Evolutionary conservation across 345 rosid genomes (phyloP).

Genomic region (Syzygium jambos): DNA sequence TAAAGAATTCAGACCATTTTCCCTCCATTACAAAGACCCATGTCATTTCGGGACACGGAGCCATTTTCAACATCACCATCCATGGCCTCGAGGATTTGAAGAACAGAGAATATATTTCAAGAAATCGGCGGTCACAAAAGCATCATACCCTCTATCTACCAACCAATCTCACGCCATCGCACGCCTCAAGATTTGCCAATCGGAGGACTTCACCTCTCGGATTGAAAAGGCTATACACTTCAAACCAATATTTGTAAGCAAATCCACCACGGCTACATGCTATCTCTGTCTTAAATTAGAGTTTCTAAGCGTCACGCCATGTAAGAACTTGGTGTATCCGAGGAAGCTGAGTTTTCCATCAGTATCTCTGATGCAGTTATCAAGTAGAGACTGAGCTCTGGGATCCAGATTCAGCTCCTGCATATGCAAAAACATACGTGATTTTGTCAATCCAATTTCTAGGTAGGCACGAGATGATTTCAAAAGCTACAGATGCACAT

Average conservation of each 20-base stretch:
- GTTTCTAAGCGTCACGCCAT: constrained; percentile 60
- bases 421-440: neutral
- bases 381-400: constrained; percentile 60
- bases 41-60: neutral
- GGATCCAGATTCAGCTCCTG: constrained; percentile 84
- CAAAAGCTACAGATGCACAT: neutral
- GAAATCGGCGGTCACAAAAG: neutral
- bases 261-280: neutral
- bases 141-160: neutral
- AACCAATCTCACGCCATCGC: neutral
- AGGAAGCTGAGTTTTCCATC: constrained; percentile 84
- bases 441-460: neutral
- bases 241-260: neutral
- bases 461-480: neutral
- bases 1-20: neutral
- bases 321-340: constrained; percentile 71
- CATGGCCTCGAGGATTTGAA: neutral
- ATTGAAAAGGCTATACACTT: neutral
- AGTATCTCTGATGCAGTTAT: constrained; percentile 69
- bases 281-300: constrained; percentile 48
- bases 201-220: neutral
- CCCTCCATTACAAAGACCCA: neutral
- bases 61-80: neutral
- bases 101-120: neutral
- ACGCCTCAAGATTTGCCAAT: neutral